Evolutionary conservation across 257 asterid species (phyloP).

Genomic region (Forsythia viridissima): DNA sequence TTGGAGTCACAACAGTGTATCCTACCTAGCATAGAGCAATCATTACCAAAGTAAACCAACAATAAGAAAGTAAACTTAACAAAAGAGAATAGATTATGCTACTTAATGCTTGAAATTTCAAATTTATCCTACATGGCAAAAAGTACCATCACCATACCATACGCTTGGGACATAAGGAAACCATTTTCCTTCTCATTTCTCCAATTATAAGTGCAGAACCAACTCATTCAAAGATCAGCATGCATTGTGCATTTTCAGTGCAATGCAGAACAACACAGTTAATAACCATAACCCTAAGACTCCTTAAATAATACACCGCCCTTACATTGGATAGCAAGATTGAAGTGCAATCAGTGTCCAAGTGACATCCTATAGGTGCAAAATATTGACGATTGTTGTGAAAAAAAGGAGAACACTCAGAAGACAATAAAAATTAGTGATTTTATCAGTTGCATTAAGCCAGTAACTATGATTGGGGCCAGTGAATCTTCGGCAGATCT

Average conservation of each 20-base stretch:
- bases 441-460: background rate
- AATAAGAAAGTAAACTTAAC: background rate
- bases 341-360: background rate
- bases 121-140: background rate
- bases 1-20: slow-evolving; percentile 56
- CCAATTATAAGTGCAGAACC: background rate
- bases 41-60: slow-evolving; percentile 4
- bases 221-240: background rate
- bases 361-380: background rate
- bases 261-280: background rate
- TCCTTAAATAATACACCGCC: background rate
- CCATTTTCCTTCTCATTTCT: background rate
- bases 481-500: slow-evolving; percentile 3
- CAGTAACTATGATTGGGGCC: background rate
- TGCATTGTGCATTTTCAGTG: background rate
- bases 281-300: background rate
- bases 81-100: background rate
- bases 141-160: background rate
- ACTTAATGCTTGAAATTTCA: background rate
- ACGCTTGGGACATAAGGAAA: background rate
- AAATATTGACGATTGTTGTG: background rate
- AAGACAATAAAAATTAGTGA: background rate
- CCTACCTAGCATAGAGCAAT: slow-evolving; percentile 54
- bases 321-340: background rate
- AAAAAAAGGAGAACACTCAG: background rate